Conservation (phyloP, 768 basidiomycete genomes). For the Scleroderma bovista region DNA sequence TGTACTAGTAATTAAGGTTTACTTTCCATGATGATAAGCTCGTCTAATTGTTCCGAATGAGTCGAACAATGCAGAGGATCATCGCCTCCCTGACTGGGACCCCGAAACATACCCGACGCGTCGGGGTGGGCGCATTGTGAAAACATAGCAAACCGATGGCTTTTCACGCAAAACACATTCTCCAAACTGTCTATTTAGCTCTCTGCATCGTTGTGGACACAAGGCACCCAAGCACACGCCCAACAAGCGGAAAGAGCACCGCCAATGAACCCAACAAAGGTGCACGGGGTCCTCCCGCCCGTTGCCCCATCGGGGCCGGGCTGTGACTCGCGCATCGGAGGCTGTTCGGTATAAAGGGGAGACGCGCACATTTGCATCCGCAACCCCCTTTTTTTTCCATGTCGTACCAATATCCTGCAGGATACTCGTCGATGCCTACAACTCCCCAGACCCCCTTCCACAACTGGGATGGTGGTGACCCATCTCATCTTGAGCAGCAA, state of each 20-base stretch:
- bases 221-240: neutral
- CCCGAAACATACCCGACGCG: slow-evolving; percentile 1
- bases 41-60: neutral
- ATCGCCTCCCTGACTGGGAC: slow-evolving; percentile 1
- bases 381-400: slow-evolving; percentile 32
- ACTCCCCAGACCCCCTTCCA: slow-evolving; percentile 40
- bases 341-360: slow-evolving; percentile 29
- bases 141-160: too few species aligned
- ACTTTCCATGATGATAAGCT: neutral
- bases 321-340: slow-evolving; percentile 18
- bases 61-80: slow-evolving; percentile 7
- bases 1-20: slow-evolving; percentile 4
- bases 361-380: slow-evolving; percentile 13
- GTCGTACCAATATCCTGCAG: slow-evolving; percentile 43
- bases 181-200: neutral
- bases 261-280: neutral
- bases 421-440: slow-evolving; percentile 43
- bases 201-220: too few species aligned
- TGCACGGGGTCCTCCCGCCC: slow-evolving; percentile 10
- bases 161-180: too few species aligned
- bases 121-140: neutral
- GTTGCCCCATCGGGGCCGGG: slow-evolving; percentile 16
- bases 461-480: slow-evolving; percentile 40
- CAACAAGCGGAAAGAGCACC: too few species aligned
- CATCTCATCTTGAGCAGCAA: slow-evolving; percentile 30